Evolutionary conservation across 495 filamentous ascomycete species (phyloP), one percentile per base, ranked within the genome.

Genomic region (Daldinia grandis): DNA sequence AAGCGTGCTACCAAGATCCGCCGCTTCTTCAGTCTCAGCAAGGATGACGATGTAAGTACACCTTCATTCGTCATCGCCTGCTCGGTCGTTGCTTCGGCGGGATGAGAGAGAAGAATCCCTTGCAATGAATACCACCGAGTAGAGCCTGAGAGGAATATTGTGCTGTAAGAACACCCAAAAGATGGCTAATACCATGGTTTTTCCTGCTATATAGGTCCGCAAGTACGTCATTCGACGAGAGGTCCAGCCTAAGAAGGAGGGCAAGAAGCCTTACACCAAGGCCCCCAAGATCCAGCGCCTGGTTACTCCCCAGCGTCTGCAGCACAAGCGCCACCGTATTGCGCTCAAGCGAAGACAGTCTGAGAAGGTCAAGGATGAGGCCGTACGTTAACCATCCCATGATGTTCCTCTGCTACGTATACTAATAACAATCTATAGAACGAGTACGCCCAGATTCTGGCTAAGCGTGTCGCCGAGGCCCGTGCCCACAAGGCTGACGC

Each of bases 1-100:
- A 99, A 99, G 93, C 89, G 95, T 79, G 95, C 95, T 79, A 97
- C 94, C 82, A 98, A 98, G 94, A 97, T 99, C 86, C 90, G 95
- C 80, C 89, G 88, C 79, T 98, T 99, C 90, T 99, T 99, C 86
- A 88, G 93, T 84, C 90, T 99, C 88, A 91, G 89, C 91, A 98
- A 98, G 93, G 93, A 98, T 87, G 95, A 99, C 86, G 95, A 99
- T 92, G 95, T 99, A 90, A 86, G 94, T 79, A 72, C 78, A 79
- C 78, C 80, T 76, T 74, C 82, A 80, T 74, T 85, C 80, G 82
- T 87, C 83, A 82, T 88, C 84, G 83, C 86, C 86, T 87, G 77
- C 82, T 82, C 79, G 71, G 57, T 76, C 68, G 66, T 80, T 81
- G 81, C 75, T 73, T 71, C 74, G 74, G 73, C 69, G 74, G 81